Base-by-base conservation (phyloP, 768 basidiomycete genomes). In the Kwoniella sp. region DNA sequence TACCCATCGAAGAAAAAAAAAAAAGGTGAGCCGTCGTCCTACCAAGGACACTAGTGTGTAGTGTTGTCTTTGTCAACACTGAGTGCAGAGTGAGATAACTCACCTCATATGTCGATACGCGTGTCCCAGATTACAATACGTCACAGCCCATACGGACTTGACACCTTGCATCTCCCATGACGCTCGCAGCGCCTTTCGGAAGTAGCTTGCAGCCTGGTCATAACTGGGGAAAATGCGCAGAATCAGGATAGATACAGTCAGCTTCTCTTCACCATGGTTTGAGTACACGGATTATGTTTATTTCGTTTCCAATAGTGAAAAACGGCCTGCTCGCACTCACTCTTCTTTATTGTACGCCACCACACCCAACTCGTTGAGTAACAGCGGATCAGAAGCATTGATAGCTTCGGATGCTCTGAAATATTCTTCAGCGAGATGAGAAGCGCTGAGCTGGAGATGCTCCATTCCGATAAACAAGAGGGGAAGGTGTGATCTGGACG, bases 401-500 rank as follows among this genome's bases (percentile, higher is more conserved):
- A 94, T 88, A 6, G 65, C 64, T 69, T 87, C 82, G 3, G 94
- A 89, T 0, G 93, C 91, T 65, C 86, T 84, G 46, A 99, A 83
- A 19, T 95, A 90, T 74, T 98, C 95, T 53, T 90, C 88, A 3
- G 96, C 96, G 49, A 92, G 83, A 24, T 80, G 76, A 67, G 86
- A 84, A 67, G 97, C 92, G 27, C 88, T 90, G 7, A 99, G 83
- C 74, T 89, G 88, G 37, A 99, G 90, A 69, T 98, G 91, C 79
- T 99, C 95, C 94, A 97, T 98, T 6, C 95, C 96, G 50, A 98
- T 91, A 76, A 93, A 98, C 81, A 94, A 86, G 48, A 96, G 83
- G 1, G 96, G 94, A 3, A 99, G 82, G 81, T 99, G 95, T 2
- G 93, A 93, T n/a, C 94, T 95, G 25, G 17, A 13, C 33, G 22